A percentile compares a stretch with the other conserved stretches of the same genome.
These are phyloP conservation scores for Quercus lobata DNA, from an alignment of 331 rosid genomes.

Conservation along the genomic window DNA sequence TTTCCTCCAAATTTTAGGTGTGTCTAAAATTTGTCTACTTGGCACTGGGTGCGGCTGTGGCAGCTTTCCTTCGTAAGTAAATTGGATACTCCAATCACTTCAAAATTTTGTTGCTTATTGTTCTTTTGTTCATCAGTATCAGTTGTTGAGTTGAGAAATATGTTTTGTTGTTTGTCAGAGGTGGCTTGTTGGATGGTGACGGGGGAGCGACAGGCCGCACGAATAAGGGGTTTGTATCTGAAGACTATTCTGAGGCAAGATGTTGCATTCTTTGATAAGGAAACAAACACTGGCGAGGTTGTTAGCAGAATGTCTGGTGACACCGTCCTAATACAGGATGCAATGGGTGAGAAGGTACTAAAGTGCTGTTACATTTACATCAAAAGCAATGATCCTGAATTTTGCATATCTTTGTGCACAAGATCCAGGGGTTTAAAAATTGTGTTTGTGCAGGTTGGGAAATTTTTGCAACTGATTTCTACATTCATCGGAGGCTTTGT, in stretches of 20 bases:
- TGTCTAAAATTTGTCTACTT: slow-evolving; percentile 30
- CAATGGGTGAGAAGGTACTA: slow-evolving; percentile 42
- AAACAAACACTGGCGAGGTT: slow-evolving; percentile 32
- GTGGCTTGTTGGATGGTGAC: slow-evolving; percentile 40
- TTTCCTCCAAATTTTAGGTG: slow-evolving; percentile 16
- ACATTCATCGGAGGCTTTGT: slow-evolving; percentile 26
- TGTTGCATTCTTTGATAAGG: slow-evolving; percentile 27
- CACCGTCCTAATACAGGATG: slow-evolving; percentile 36
- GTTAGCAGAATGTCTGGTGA: slow-evolving; percentile 36
- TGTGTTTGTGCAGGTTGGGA: slow-evolving; percentile 28
- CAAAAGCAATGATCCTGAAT: neutral
- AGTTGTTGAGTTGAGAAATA: neutral
- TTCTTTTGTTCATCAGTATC: neutral
- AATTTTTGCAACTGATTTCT: slow-evolving; percentile 23
- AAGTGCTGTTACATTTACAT: neutral
- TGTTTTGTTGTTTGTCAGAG: slow-evolving; percentile 17
- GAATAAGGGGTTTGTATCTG: slow-evolving; percentile 30
- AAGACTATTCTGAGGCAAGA: slow-evolving; percentile 36
- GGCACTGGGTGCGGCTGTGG: slow-evolving; percentile 30
- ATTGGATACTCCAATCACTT: neutral
- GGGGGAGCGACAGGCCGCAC: slow-evolving; percentile 39
- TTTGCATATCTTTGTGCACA: too few species aligned
- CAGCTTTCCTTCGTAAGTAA: slow-evolving; percentile 32
- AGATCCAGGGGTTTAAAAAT: neutral
- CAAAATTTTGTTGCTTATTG: neutral